phyloP scores from a whole-genome alignment of 2,329 filamentous ascomycete genomes.

The Aspergillus hiratsukae region DNA sequence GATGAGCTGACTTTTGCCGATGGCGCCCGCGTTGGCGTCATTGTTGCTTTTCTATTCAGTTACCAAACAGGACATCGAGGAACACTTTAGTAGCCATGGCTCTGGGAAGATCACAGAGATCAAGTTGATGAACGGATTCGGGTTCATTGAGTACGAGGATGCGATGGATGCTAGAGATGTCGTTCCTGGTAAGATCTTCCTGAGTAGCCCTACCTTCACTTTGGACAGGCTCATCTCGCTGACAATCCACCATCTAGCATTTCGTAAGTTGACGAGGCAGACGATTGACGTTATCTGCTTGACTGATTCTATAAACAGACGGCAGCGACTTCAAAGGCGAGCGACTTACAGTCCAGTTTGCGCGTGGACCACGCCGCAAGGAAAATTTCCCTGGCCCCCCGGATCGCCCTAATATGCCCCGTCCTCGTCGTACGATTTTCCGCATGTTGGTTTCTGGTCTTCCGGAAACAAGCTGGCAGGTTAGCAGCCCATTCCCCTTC shows the following conservation, averaged over 20 bases:
- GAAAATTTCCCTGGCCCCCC: slow-evolving; percentile 60
- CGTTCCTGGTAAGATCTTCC: slow-evolving; percentile 72
- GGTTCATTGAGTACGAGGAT: slow-evolving; percentile 99
- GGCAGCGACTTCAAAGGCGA: slow-evolving; percentile 98
- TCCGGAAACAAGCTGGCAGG: slow-evolving; percentile 99
- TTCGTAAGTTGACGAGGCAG: slow-evolving; percentile 56
- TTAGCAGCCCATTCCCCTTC: slow-evolving; percentile 59
- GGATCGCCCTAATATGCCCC: slow-evolving; percentile 62
- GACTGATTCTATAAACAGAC: slow-evolving; percentile 54
- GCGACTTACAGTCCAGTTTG: slow-evolving; percentile 96
- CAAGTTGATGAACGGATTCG: slow-evolving; percentile 99
- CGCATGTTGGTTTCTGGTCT: slow-evolving; percentile 98
- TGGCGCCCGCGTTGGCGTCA: slow-evolving; percentile 25
- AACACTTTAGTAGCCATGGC: slow-evolving; percentile 91
- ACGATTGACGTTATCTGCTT: slow-evolving; percentile 44
- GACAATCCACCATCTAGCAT: slow-evolving; percentile 40
- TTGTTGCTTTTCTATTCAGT: slow-evolving; percentile 54
- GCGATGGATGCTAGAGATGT: slow-evolving; percentile 97
- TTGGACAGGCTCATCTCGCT: slow-evolving; percentile 16
- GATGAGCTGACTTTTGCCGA: slow-evolving; percentile 29
- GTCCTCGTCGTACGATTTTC: slow-evolving; percentile 88
- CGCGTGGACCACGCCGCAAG: slow-evolving; percentile 73
- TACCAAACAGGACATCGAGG: slow-evolving; percentile 95
- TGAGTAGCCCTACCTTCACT: slow-evolving; percentile 4
- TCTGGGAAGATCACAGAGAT: slow-evolving; percentile 97